Conservation (phyloP, 805 yeast genomes). For the Yarrowia sp. region DNA sequence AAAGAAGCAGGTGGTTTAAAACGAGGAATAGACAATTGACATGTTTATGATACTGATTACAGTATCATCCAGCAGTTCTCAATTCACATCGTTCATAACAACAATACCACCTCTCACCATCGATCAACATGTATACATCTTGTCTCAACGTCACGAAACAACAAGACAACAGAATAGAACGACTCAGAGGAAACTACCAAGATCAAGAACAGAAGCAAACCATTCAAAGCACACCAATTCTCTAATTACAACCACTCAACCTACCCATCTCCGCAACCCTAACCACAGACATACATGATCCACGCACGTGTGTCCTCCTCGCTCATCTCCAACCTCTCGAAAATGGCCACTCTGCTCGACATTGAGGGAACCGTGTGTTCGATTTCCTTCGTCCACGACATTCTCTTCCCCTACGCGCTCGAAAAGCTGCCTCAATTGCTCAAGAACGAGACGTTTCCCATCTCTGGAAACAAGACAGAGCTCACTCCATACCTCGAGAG, state of each 20-base stretch:
- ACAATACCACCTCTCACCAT: no score
- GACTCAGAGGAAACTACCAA: no score
- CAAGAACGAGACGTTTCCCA: constrained; percentile 34
- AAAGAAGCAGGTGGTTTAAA: no score
- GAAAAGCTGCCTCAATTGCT: constrained; percentile 33
- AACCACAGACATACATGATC: background rate
- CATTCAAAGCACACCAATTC: no score
- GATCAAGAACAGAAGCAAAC: no score
- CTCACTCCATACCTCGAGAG: constrained; percentile 40
- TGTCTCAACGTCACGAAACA: no score
- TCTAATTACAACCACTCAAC: background rate
- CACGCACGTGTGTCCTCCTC: background rate
- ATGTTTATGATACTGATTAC: no score
- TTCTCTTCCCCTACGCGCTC: constrained; percentile 68
- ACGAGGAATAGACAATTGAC: no score
- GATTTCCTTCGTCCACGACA: constrained; percentile 80
- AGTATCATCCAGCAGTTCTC: no score
- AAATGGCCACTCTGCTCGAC: constrained; percentile 49
- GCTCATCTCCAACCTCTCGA: background rate
- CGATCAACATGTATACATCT: no score
- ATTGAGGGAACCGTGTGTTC: constrained; percentile 95
- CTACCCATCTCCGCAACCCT: background rate
- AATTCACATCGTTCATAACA: no score
- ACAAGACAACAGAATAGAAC: no score
- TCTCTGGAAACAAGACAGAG: background rate